phyloP scores from a whole-genome alignment of 805 yeast genomes.

The Blastobotrys peoriensis region DNA sequence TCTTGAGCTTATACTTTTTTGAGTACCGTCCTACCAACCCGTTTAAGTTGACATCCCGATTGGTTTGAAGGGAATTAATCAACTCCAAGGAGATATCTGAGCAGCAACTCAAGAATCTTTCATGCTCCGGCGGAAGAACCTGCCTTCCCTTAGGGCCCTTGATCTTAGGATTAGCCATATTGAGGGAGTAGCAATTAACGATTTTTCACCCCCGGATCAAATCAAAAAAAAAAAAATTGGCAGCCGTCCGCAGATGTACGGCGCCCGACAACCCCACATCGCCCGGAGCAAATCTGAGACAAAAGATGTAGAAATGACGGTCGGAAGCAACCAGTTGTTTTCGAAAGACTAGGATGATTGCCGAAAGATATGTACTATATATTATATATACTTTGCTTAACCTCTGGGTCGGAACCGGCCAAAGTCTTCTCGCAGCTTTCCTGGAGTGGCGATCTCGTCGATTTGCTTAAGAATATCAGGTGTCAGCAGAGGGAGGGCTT shows the following conservation, averaged over 20 bases:
- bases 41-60: slow-evolving; percentile 80
- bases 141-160: slow-evolving; percentile 39
- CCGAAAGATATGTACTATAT: no score
- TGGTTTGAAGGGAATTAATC: slow-evolving; percentile 65
- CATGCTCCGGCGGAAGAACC: slow-evolving; percentile 83
- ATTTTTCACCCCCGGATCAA: no score
- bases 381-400: no score
- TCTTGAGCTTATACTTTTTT: slow-evolving; percentile 82
- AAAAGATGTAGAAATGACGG: no score
- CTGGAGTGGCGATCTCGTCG: slow-evolving; percentile 27
- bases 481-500: slow-evolving; percentile 25
- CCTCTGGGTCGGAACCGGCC: no score
- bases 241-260: no score
- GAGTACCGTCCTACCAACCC: slow-evolving; percentile 82
- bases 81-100: slow-evolving; percentile 85
- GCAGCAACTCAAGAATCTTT: slow-evolving; percentile 86
- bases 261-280: no score
- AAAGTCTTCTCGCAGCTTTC: slow-evolving; percentile 4
- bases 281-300: no score
- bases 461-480: slow-evolving; percentile 23
- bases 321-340: no score
- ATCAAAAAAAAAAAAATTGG: no score
- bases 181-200: no score
- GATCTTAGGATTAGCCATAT: slow-evolving; percentile 4
- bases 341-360: no score